Percentiles rank a stretch among this genome's conserved stretches.
Evolutionary conservation across 2,329 filamentous ascomycete species (phyloP).

Genomic region (Colletotrichum kahawae): DNA sequence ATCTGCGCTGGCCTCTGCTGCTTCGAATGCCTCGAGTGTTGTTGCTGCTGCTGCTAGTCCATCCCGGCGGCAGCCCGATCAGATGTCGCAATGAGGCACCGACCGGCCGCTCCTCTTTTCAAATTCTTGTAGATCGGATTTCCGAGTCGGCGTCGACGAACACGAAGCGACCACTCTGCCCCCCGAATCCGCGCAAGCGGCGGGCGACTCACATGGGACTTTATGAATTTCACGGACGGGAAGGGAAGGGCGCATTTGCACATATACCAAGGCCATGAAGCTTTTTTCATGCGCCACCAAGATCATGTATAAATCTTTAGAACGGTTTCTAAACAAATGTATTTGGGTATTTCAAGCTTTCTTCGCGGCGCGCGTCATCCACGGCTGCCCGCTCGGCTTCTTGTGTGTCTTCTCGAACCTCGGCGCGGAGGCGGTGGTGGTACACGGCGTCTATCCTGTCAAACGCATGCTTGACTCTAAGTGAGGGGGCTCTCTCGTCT

Average conservation of each 20-base stretch:
- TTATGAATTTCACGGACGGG: background rate
- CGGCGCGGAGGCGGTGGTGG: background rate
- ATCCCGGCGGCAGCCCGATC: background rate
- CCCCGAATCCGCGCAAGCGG: background rate
- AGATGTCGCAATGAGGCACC: background rate
- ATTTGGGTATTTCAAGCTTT: background rate
- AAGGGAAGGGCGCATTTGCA: background rate
- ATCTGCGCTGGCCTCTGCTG: conserved; percentile 44
- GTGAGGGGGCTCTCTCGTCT: background rate
- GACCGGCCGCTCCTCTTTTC: background rate
- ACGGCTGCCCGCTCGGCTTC: background rate
- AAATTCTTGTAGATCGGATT: background rate
- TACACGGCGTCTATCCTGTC: background rate
- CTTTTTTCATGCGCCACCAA: background rate
- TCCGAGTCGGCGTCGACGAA: background rate
- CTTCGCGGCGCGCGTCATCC: background rate
- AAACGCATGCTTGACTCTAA: background rate
- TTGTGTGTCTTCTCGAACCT: background rate
- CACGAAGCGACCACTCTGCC: background rate
- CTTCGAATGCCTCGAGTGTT: conserved; percentile 39
- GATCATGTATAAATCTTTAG: background rate
- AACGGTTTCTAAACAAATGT: background rate
- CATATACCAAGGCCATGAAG: conserved; percentile 4
- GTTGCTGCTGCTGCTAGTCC: conserved; percentile 28
- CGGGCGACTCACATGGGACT: background rate